Evolutionary conservation across 371 early-diverging fungal species (phyloP).

Genomic region (Smittium mucronatum): DNA sequence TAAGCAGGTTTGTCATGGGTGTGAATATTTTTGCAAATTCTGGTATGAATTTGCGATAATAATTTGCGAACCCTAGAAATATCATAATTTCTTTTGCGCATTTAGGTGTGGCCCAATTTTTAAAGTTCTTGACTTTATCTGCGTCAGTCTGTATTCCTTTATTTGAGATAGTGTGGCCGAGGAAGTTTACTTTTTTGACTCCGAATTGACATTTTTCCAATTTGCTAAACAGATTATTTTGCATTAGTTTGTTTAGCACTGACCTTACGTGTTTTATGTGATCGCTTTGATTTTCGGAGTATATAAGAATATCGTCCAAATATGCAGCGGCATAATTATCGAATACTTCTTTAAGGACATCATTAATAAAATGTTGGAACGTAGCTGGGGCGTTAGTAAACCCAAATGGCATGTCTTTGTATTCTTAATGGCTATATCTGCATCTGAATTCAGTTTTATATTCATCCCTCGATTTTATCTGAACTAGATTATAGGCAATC

Average conservation of each 20-base stretch:
- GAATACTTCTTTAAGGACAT: conserved; percentile 8
- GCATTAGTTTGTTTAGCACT: conserved; percentile 29
- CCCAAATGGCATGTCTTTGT: conserved; percentile 39
- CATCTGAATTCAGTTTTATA: conserved; percentile 41
- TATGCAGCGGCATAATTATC: conserved; percentile 11
- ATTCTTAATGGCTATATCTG: conserved; percentile 32
- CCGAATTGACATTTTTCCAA: conserved; percentile 40
- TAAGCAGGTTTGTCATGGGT: conserved; percentile 3
- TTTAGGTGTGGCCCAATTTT: conserved; percentile 14
- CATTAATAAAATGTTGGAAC: conserved; percentile 10
- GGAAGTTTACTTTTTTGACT: conserved; percentile 26
- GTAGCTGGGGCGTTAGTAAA: conserved; percentile 26
- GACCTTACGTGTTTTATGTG: conserved; percentile 15
- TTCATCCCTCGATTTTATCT: conserved; percentile 17
- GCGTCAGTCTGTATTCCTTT: neutral
- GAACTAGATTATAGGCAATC: conserved; percentile 32
- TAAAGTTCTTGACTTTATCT: neutral
- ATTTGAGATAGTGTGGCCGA: conserved; percentile 32
- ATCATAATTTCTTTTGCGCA: conserved; percentile 2
- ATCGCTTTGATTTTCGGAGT: conserved; percentile 9
- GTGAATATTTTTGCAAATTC: conserved; percentile 5
- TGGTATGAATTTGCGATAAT: conserved; percentile 11
- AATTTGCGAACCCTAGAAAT: conserved; percentile 14
- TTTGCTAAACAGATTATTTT: conserved; percentile 19
- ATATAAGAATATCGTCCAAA: conserved; percentile 16